Evolutionary conservation across 371 early-diverging fungal genomes (phyloP).

Genomic region (Mortierella sp.): DNA sequence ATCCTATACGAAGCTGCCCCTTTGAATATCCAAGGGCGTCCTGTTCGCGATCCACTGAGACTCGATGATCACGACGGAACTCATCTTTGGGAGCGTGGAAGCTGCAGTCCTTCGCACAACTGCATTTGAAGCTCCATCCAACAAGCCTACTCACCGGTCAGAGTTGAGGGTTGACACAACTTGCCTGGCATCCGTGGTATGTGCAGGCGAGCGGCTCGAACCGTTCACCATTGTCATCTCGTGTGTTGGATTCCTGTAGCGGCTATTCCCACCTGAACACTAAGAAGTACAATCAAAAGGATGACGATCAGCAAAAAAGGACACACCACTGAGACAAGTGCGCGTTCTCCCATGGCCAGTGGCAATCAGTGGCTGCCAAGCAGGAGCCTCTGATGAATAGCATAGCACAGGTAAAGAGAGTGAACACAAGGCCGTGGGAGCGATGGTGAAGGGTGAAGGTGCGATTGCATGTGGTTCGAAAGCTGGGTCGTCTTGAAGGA

Average conservation of each 20-base stretch:
- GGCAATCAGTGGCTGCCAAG: slow-evolving; percentile 36
- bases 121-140: slow-evolving; percentile 23
- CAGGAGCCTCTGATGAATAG: slow-evolving; percentile 31
- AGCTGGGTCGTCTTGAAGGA: too few relatives aligned
- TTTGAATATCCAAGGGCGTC: slow-evolving; percentile 34
- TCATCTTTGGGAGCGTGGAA: slow-evolving; percentile 14
- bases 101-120: slow-evolving; percentile 19
- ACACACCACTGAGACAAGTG: slow-evolving; percentile 19
- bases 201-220: too few relatives aligned
- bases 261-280: slow-evolving; percentile 10
- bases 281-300: slow-evolving; percentile 13
- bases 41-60: slow-evolving; percentile 18
- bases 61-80: slow-evolving; percentile 23
- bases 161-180: slow-evolving; percentile 18
- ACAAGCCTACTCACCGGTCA: slow-evolving; percentile 21
- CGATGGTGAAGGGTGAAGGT: too few relatives aligned
- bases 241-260: too few relatives aligned
- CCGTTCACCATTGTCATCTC: too few relatives aligned
- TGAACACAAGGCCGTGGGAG: too few relatives aligned
- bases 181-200: too few relatives aligned
- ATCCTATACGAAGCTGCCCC: slow-evolving; percentile 21
- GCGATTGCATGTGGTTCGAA: too few relatives aligned
- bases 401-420: slow-evolving; percentile 30
- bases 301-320: slow-evolving; percentile 18
- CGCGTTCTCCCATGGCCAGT: slow-evolving; percentile 31